Percentiles rank a stretch among this genome's conserved stretches.
These are phyloP conservation scores for Lasiosphaeriaceae sp. DNA, from an alignment of 495 filamentous ascomycete genomes.

Conservation along the genomic window DNA sequence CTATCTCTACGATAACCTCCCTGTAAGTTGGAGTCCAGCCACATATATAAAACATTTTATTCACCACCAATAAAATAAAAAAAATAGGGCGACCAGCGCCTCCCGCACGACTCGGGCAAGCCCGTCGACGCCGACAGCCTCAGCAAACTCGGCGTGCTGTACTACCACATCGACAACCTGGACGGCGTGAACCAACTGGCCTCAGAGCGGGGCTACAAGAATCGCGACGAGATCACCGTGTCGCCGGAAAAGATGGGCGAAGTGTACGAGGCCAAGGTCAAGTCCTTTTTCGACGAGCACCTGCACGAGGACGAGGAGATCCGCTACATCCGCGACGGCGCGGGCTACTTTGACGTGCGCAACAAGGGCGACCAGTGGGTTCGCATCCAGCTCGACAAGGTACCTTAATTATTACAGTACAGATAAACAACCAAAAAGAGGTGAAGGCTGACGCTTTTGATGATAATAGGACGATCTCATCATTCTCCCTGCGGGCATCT, in stretches of 20 bases:
- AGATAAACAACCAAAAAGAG: too few species aligned
- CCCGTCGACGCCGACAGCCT: constrained; percentile 59
- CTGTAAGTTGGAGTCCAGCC: constrained; percentile 52
- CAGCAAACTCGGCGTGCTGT: constrained; percentile 69
- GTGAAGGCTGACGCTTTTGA: too few species aligned
- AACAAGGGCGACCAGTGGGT: constrained; percentile 74
- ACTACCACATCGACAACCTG: constrained; percentile 63
- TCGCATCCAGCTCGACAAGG: constrained; percentile 70
- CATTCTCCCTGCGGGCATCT: constrained; percentile 93
- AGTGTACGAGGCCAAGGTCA: constrained; percentile 85
- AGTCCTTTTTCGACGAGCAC: constrained; percentile 90
- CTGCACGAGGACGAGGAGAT: constrained; percentile 99
- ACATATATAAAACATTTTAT: constrained; percentile 3
- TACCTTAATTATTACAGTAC: constrained; percentile 42
- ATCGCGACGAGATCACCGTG: constrained; percentile 90
- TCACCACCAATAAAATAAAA: too few species aligned
- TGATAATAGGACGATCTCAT: constrained; percentile 54
- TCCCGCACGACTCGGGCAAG: constrained; percentile 79
- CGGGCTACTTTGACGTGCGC: constrained; percentile 91
- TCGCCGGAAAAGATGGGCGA: constrained; percentile 83
- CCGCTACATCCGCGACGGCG: constrained; percentile 86
- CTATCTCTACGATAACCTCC: constrained; percentile 77
- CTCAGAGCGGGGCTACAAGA: constrained; percentile 75
- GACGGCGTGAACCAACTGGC: constrained; percentile 69
- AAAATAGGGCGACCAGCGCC: constrained; percentile 82